Base-by-base conservation (phyloP, 441 rosid genomes). In the Gossypium davidsonii region DNA sequence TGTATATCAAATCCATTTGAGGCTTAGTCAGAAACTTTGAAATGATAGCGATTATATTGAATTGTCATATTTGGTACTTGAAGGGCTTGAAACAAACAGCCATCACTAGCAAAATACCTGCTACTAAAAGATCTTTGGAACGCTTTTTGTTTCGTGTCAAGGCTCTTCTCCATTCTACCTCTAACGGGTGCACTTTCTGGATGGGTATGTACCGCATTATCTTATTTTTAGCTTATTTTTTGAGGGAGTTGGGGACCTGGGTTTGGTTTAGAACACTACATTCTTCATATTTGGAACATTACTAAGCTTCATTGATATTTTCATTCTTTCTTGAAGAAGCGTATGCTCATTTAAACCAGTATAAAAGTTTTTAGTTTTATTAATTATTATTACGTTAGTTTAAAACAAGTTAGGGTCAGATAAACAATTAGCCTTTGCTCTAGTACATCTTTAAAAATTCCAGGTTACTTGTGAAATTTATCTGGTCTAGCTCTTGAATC, bases 71-170 rank as follows among this genome's bases (percentile, higher is more conserved):
- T 70, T 62, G 67, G 60, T 69, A 42, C 64, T 77, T 67, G 60
- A 70, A 92, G 98, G 97, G 92, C 49, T 77, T 79, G 90, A 89
- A 90, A 81, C 91, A 84, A 86, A 89, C 83, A 77, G 81, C 82
- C 18, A 85, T 91, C 77, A 88, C 94, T 23, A 81, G 93, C 83
- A 92, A 89, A 83, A 80, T 92, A 74, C 95, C 98, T 39, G 82
- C 90, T 21, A 88, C 92, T 6, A 92, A 89, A 77, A 83, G 93
- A 76, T 83, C 98, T 26, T 72, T 92, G 85, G 98, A 92, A 77
- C 96, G 97, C 34, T 89, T 88, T 82, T 71, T 92, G 80, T 92
- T 92, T 81, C 85, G 78, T 34, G 97, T 92, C 67, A 92, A 92
- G 81, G 89, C 89, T 79, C 98, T 90, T 86, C 86, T 92, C 70